Evolutionary conservation across 2,329 filamentous ascomycete species (phyloP), one percentile per base, ranked within the genome.

Genomic region (Ambrosiella xylebori): DNA sequence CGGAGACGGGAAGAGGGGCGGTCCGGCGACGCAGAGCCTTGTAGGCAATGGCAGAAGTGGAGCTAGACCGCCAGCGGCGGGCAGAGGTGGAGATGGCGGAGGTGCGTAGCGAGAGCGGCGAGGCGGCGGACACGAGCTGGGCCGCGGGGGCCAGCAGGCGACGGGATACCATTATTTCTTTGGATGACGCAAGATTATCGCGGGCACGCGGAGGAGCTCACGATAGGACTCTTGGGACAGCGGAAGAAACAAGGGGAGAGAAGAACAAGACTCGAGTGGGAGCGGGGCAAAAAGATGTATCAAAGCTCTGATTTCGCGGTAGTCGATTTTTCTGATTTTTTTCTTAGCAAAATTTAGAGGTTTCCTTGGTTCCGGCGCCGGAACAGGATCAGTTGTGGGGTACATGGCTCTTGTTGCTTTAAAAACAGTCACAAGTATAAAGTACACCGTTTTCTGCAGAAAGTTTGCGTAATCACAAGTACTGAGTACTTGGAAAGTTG

Each of bases 21-120:
- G 91, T 86, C 63, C 91, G 88, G 66, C 89, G 86, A 68, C 95
- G 91, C 62, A 97, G 80, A 59, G 91, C 88, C 77, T 98, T 98
- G 81, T 97, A 97, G 66, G 90, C 90, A 63, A 97, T 82, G 62
- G 93, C 91, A 58, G 89, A 93, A 64, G 91, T 97, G 58, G 90
- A 95, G 63, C 82, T 86, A 68, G 73, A 82, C 11, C 56, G 51
- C 59, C 59, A 58, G 52, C 56, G 56, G 65, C 66, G 70, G 50
- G 64, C 66, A 57, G 36, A 7, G 5, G 19, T 6, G 12, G 52
- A 39, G 35, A 41, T n/a, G n/a, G 41, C 44, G 50, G 17, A 35
- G 62, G 19, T 62, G 60, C 51, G 61, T 27, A 40, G 39, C 36
- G 63, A 70, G 65, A 65, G 65, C 62, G 60, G 57, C 61, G 63